Evolutionary conservation across 441 rosid genomes (phyloP).

Genomic region (Gossypium schwendimanii): DNA sequence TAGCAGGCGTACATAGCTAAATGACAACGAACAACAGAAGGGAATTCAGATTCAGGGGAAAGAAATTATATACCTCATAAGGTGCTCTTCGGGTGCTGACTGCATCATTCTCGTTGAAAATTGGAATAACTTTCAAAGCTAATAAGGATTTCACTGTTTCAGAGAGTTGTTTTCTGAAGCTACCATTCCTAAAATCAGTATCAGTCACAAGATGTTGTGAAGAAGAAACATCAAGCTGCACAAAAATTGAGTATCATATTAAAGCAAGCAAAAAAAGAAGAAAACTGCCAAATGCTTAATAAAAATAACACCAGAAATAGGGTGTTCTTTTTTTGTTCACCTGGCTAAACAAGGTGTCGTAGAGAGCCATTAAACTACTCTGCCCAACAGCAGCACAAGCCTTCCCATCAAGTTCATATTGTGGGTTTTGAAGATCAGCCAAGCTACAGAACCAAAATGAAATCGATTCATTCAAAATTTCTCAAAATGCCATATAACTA

Average conservation of each 20-base stretch:
- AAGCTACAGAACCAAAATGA: slow-evolving; percentile 26
- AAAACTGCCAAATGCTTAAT: not conserved
- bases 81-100: slow-evolving; percentile 48
- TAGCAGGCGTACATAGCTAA: not conserved
- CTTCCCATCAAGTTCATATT: slow-evolving; percentile 45
- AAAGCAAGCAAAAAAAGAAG: not conserved
- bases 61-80: slow-evolving; percentile 28
- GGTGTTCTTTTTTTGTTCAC: slow-evolving; percentile 11
- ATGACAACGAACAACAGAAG: not conserved
- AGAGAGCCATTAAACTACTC: slow-evolving; percentile 45
- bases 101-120: slow-evolving; percentile 49
- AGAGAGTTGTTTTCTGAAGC: slow-evolving; percentile 38
- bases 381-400: slow-evolving; percentile 54
- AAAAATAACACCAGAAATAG: not conserved
- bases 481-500: not conserved
- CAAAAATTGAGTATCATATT: slow-evolving; percentile 6
- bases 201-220: slow-evolving; percentile 46
- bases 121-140: slow-evolving; percentile 39
- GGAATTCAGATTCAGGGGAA: not conserved
- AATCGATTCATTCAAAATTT: not conserved
- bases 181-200: slow-evolving; percentile 33
- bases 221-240: slow-evolving; percentile 48
- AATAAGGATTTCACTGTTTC: slow-evolving; percentile 39
- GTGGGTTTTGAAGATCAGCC: slow-evolving; percentile 49
- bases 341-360: slow-evolving; percentile 43